A percentile compares a stretch with the other conserved stretches of the same genome.
These are phyloP conservation scores for Mycena rebaudengoi DNA, from an alignment of 768 basidiomycete genomes.

Conservation along the genomic window DNA sequence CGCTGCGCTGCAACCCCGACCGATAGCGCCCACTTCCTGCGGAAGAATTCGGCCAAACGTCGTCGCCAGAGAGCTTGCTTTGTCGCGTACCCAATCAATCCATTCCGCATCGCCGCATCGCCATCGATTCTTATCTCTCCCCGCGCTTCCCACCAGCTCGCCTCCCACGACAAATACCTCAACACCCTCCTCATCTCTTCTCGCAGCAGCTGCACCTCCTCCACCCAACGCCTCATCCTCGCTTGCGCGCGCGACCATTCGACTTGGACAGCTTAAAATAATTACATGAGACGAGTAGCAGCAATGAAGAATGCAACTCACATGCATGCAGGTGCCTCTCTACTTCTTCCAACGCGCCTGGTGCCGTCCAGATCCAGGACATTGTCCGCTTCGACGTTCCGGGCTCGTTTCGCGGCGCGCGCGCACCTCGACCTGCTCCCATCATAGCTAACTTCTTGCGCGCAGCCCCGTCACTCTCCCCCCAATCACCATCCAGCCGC, in stretches of 20 bases:
- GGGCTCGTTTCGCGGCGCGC: not conserved
- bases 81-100: too few relatives aligned
- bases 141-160: not conserved
- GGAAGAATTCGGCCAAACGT: too few relatives aligned
- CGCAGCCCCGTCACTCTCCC: not conserved
- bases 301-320: not conserved
- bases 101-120: too few relatives aligned
- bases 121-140: too few relatives aligned
- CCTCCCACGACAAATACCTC: not conserved
- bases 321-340: not conserved
- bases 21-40: too few relatives aligned
- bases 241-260: slow-evolving; percentile 19
- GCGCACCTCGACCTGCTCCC: not conserved
- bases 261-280: slow-evolving; percentile 16
- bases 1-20: too few relatives aligned
- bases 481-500: not conserved
- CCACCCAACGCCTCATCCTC: slow-evolving; percentile 11
- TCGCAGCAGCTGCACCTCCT: slow-evolving; percentile 24
- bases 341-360: not conserved
- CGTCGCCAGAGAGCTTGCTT: too few relatives aligned
- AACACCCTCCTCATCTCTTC: slow-evolving; percentile 23
- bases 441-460: not conserved
- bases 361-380: slow-evolving; percentile 18
- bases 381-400: not conserved
- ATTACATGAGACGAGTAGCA: not conserved